Evolutionary conservation across 1,284 basidiomycete genomes (phyloP).

Genomic region (Mycosarcoma mackinlayi): DNA sequence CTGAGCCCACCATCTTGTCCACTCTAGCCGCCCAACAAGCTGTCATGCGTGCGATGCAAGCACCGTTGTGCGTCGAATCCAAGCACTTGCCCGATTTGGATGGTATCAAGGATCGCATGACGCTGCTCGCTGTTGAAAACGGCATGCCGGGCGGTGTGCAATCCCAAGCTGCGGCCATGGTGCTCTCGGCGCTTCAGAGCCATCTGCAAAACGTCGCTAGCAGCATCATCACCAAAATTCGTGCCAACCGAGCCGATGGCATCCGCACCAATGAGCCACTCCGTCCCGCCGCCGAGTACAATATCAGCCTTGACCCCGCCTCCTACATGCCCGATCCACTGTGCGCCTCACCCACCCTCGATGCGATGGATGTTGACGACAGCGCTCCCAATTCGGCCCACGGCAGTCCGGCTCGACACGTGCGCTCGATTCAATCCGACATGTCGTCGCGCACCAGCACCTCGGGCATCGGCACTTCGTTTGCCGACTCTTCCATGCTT

Average conservation of each 20-base stretch:
- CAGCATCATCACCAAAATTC: conserved; percentile 60
- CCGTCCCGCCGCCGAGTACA: conserved; percentile 29
- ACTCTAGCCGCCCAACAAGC: conserved; percentile 60
- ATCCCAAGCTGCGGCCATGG: conserved; percentile 66
- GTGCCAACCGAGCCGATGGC: conserved; percentile 55
- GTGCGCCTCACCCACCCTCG: conserved; percentile 22
- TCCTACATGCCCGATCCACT: conserved; percentile 18
- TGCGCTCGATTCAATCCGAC: conserved; percentile 46
- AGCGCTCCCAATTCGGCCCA: conserved; percentile 26
- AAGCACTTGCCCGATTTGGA: conserved; percentile 69
- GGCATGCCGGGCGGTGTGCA: conserved; percentile 68
- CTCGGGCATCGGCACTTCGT: conserved; percentile 38
- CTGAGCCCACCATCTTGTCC: conserved; percentile 35
- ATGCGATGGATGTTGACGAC: conserved; percentile 41
- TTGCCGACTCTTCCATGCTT: conserved; percentile 55
- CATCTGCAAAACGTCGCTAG: conserved; percentile 64
- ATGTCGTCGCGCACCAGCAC: conserved; percentile 49
- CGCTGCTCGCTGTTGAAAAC: conserved; percentile 67
- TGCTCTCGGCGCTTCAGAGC: conserved; percentile 65
- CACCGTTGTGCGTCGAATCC: conserved; percentile 68
- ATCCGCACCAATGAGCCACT: conserved; percentile 48
- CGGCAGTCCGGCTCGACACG: conserved; percentile 28
- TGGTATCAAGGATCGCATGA: conserved; percentile 69
- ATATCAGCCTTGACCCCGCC: conserved; percentile 24
- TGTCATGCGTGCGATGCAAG: conserved; percentile 49